Conservation (phyloP, 2,329 filamentous ascomycete genomes). For the Penicillium psychrosexuale region DNA sequence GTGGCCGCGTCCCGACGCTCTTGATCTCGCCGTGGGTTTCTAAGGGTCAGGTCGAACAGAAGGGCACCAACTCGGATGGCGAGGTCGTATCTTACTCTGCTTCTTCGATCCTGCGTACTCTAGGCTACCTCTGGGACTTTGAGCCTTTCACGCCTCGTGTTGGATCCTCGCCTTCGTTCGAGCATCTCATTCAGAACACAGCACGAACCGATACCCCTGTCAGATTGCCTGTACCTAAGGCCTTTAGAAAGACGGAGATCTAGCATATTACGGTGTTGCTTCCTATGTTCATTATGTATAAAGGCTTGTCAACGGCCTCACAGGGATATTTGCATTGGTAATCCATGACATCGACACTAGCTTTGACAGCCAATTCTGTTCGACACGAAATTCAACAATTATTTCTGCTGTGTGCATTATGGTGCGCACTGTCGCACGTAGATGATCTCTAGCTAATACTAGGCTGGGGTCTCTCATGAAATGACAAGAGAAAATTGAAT, state of each 20-base stretch:
- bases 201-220: conserved; percentile 24
- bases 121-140: conserved; percentile 38
- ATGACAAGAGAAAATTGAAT: no score
- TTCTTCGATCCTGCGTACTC: conserved; percentile 28
- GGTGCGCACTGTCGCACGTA: background rate
- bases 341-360: background rate
- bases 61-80: conserved; percentile 24
- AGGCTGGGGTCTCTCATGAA: no score
- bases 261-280: background rate
- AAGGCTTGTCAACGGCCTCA: background rate
- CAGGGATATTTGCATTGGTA: background rate
- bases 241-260: conserved; percentile 10
- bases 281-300: background rate
- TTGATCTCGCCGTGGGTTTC: conserved; percentile 32
- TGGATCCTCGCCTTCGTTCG: conserved; percentile 27
- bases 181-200: conserved; percentile 25
- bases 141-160: conserved; percentile 32
- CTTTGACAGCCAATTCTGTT: no score
- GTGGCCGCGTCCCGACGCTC: conserved; percentile 31
- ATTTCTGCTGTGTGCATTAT: background rate
- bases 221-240: conserved; percentile 18
- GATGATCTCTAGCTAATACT: no score
- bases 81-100: conserved; percentile 28
- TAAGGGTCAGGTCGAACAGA: conserved; percentile 33
- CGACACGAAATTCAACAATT: no score